Evolutionary conservation across 2,329 filamentous ascomycete genomes (phyloP), one percentile per base, ranked within the genome.

Genomic region (Cladosporium velox): DNA sequence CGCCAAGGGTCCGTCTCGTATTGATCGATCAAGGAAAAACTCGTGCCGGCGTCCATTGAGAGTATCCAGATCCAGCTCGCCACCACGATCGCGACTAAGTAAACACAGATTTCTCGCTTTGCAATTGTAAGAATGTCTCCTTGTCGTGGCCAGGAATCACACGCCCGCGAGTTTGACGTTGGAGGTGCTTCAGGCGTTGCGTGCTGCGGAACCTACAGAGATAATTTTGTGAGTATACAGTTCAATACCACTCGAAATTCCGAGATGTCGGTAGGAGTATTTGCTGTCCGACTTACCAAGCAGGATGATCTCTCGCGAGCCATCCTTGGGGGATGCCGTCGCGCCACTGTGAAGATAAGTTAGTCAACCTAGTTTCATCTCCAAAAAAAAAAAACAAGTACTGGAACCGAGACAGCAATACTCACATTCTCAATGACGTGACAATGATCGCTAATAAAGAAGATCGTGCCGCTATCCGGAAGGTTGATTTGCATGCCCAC

Each of bases 71-170:
- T 44, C 38, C 38, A 4, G 38, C 18, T 44, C 38, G 18, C 6
- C 38, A n/a, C 8, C 1, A 24, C n/a, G n/a, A n/a, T n/a, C n/a
- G n/a, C n/a, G n/a, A 8, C 4, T 30, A 73, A 28, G 71, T 73
- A 44, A 71, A 74, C 4, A 73, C 71, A 4, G 64, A 62, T 57
- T 73, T 73, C 64, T 73, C 71, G 15, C 52, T 65, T 59, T 73
- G 69, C 59, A 75, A 62, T 38, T 58, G 63, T 41, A 76, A 44
- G 57, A 77, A 76, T 0, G 72, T 76, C 59, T 69, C 71, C 65
- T 77, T 74, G 57, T 78, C 76, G 67, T 78, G 75, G 3, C 76
- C 75, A 10, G 75, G 75, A n/a, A 77, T 74, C n/a, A 77, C 71
- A 32, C 72, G 65, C 18, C 74, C 75, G 35, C 72, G 67, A 3